phyloP scores from a whole-genome alignment of 1,139 yeast species.

The Candida sp. region DNA sequence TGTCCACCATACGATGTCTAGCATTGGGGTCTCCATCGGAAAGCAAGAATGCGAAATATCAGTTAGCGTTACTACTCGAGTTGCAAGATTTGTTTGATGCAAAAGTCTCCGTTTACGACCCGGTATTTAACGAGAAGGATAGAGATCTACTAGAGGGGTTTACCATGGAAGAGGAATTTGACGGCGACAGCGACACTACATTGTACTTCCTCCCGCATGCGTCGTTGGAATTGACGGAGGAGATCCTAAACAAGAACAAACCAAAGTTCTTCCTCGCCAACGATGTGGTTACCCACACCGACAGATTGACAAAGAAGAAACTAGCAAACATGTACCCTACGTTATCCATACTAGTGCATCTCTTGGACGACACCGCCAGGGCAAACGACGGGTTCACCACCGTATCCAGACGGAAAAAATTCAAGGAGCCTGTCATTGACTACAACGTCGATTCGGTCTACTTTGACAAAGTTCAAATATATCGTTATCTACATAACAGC shows the following conservation, averaged over 20 bases:
- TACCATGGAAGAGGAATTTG: conserved; percentile 25
- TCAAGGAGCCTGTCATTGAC: conserved; percentile 35
- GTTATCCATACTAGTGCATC: conserved; percentile 44
- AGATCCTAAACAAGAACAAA: conserved; percentile 30
- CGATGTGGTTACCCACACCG: conserved; percentile 55
- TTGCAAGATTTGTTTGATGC: conserved; percentile 27
- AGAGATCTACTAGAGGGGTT: conserved; percentile 24
- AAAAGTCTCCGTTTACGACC: conserved; percentile 63
- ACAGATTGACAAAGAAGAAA: conserved; percentile 46
- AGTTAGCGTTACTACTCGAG: conserved; percentile 57
- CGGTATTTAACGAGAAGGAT: conserved; percentile 58
- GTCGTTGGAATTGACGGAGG: conserved; percentile 60
- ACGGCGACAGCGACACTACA: conserved; percentile 25
- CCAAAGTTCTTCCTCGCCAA: conserved; percentile 52
- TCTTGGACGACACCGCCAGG: conserved; percentile 14
- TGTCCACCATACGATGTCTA: conserved; percentile 56
- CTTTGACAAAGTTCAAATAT: conserved; percentile 27
- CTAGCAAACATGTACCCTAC: conserved; percentile 44
- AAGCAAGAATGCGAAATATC: conserved; percentile 63
- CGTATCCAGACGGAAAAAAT: conserved; percentile 27
- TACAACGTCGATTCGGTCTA: conserved; percentile 38
- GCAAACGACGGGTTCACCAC: conserved; percentile 37
- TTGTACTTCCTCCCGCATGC: conserved; percentile 78
- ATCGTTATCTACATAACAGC: conserved; percentile 18
- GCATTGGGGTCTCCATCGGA: conserved; percentile 74